Evolutionary conservation across 768 basidiomycete species (phyloP), one percentile per base, ranked within the genome.

Genomic region (Phylloporus sp.): DNA sequence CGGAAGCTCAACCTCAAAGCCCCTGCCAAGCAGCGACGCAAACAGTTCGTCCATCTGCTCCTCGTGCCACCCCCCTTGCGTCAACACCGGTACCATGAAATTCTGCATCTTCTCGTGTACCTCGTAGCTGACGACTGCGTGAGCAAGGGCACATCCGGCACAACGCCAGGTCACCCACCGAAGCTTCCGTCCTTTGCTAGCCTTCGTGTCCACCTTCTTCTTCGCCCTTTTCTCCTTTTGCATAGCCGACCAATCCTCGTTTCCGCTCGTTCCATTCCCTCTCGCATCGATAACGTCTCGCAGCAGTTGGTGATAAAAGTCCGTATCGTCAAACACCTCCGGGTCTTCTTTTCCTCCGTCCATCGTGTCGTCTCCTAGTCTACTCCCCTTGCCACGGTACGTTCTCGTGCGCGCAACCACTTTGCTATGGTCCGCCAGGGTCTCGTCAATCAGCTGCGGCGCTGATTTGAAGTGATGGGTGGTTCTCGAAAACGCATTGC

Each of bases 21-120:
- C 84, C 61, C 76, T 82, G 1, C 94, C 93, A 24, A 98, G 73
- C 35, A 99, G 66, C 23, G 88, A 90, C 21, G 82, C 76, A 67
- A 99, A 98, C 44, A 98, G 68, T 63, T 98, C 95, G 60, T 99
- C 94, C 44, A 93, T 78, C 69, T 98, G 96, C 60, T 92, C 91
- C 49, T 97, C 92, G 53, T 95, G 91, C 96, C 96, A 99, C 45
- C 71, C 76, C 23, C 81, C 81, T 27, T 68, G 63, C 17, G 55
- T 53, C 7, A 80, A 78, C 11, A 93, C 82, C 6, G 95, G 95
- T 2, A 93, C 90, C 86, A 95, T 95, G 63, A 97, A 98, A 66
- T 93, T 92, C 65, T 93, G 90, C 40, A 96, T 71, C 70, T 96
- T 98, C 58, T 98, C 93, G 60, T 98, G 96, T 2, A 90, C 82